These are phyloP conservation scores for Xylaria sp. DNA, from an alignment of 2,329 filamentous ascomycete genomes.

Conservation along the genomic window DNA sequence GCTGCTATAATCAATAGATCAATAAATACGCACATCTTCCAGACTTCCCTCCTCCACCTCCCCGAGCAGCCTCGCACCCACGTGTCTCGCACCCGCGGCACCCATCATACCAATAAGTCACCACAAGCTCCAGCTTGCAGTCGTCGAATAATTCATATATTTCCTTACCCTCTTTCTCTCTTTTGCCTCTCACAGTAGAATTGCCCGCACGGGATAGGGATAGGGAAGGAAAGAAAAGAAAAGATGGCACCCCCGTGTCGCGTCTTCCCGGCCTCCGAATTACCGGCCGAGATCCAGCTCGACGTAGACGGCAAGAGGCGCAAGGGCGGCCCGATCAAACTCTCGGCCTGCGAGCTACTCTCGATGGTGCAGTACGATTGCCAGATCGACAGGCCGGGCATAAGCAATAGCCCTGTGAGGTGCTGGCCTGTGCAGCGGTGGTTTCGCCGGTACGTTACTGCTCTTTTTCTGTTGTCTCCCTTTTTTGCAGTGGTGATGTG, in stretches of 20 bases:
- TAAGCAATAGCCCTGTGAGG: conserved; percentile 59
- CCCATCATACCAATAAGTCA: conserved; percentile 44
- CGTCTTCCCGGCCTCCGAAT: conserved; percentile 63
- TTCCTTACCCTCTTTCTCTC: neutral
- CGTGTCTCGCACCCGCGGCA: conserved; percentile 53
- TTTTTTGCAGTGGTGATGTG: neutral
- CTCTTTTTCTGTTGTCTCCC: neutral
- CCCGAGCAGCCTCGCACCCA: conserved; percentile 62
- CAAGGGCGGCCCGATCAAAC: conserved; percentile 62
- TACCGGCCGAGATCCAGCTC: conserved; percentile 62
- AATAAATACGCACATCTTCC: conserved; percentile 63
- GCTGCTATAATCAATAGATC: neutral
- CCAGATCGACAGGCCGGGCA: conserved; percentile 61
- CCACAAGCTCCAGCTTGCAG: neutral
- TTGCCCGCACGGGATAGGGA: neutral
- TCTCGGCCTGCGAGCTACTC: conserved; percentile 66
- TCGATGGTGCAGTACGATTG: conserved; percentile 72
- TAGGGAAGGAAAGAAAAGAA: conserved; percentile 1
- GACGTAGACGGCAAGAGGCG: conserved; percentile 61
- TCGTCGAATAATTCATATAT: neutral
- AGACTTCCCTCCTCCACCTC: conserved; percentile 68
- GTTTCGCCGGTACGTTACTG: conserved; percentile 66
- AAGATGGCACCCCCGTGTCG: conserved; percentile 69
- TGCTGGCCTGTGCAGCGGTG: conserved; percentile 69
- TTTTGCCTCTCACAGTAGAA: neutral